Evolutionary conservation across 139 green algal species (phyloP), one percentile per base, ranked within the genome.

Genomic region (Spirogloea muscicola): DNA sequence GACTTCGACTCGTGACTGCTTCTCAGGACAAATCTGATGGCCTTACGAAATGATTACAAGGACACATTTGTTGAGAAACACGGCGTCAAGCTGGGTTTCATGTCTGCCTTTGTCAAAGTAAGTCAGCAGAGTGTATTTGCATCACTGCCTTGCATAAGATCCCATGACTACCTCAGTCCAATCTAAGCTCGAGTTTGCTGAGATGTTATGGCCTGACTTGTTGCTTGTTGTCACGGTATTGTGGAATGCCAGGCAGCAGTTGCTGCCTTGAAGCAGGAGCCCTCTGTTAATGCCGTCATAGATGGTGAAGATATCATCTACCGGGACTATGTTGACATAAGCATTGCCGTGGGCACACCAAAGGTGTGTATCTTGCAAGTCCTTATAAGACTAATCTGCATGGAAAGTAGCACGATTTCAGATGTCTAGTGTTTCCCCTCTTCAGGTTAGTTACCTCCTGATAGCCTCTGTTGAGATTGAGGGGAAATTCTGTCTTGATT

Each of bases 71-170:
- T 95, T 1, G 91, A 97, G 79, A 90, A 89, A 81, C 94, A 99
- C 83, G 93, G 92, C 39, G 93, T 97, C 51, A 99, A 99, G 87
- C 86, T 99, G 41, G 94, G 95, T 76, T 98, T 99, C 86, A 99
- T 99, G 95, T 92, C 83, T 1, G 93, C 90, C 0, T 99, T 99
- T 81, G 89, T 98, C 42, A 97, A 96, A 89, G 94, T 93, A 13
- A n/a, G n/a, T n/a, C n/a, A n/a, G n/a, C n/a, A n/a, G n/a, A n/a
- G n/a, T n/a, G n/a, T n/a, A n/a, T n/a, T n/a, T n/a, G n/a, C n/a
- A n/a, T n/a, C n/a, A n/a, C n/a, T n/a, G n/a, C n/a, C n/a, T n/a
- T n/a, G n/a, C n/a, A n/a, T n/a, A n/a, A n/a, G n/a, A n/a, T n/a
- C n/a, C n/a, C n/a, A n/a, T n/a, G 46, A 21, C n/a, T 55, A 21